Conservation (phyloP, 2,329 filamentous ascomycete genomes). For the Neofusicoccum sp. region DNA sequence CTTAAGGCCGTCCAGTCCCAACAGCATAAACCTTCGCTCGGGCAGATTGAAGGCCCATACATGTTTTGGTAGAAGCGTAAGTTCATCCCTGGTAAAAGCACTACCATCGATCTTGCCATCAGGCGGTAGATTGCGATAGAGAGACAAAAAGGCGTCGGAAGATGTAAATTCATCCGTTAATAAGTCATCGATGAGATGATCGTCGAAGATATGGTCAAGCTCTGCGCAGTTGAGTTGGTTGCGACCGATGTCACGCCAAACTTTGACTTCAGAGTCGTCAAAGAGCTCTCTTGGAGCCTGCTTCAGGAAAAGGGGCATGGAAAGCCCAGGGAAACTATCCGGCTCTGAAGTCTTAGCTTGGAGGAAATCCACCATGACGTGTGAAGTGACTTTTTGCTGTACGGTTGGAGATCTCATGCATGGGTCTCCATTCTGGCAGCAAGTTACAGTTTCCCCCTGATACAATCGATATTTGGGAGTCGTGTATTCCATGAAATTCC, state of each 20-base stretch:
- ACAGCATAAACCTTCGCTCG: constrained; percentile 26
- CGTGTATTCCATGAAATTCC: neutral
- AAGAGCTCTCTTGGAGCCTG: too few species aligned
- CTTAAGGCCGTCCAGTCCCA: constrained; percentile 20
- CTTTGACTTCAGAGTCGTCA: too few species aligned
- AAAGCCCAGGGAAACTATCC: too few species aligned
- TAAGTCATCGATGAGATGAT: too few species aligned
- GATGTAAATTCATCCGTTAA: too few species aligned
- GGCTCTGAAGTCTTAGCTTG: too few species aligned
- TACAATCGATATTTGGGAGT: neutral
- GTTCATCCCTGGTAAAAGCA: constrained; percentile 19
- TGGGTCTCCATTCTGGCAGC: neutral
- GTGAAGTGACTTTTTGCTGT: too few species aligned
- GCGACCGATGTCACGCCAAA: too few species aligned
- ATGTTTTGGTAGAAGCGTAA: constrained; percentile 20
- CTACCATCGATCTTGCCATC: neutral
- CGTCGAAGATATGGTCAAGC: too few species aligned
- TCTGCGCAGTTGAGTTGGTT: too few species aligned
- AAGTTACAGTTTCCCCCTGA: neutral
- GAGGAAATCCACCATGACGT: too few species aligned
- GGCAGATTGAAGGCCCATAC: constrained; percentile 27
- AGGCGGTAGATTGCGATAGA: neutral
- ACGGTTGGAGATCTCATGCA: constrained; percentile 22
- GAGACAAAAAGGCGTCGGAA: neutral
- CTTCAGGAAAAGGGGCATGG: too few species aligned